Percentiles rank a stretch among this genome's conserved stretches.
Evolutionary conservation across 2,329 filamentous ascomycete genomes (phyloP).

Genomic region (Aspergillus neotritici): DNA sequence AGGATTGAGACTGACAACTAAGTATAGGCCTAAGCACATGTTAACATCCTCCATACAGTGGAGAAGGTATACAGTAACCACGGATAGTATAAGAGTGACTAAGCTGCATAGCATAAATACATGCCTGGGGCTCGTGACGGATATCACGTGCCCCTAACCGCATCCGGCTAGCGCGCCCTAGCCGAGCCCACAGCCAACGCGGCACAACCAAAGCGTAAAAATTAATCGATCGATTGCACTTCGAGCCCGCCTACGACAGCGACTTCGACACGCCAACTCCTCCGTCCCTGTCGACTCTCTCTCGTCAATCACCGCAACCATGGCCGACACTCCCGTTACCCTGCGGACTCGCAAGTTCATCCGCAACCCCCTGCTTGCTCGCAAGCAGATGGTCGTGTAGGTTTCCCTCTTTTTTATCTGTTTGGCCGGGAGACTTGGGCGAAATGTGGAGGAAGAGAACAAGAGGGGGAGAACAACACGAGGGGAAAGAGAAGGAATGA

Average conservation of each 20-base stretch:
- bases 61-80: background rate
- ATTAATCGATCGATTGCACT: slow-evolving; percentile 32
- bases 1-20: too few species aligned
- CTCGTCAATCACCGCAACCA: slow-evolving; percentile 55
- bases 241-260: slow-evolving; percentile 27
- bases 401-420: slow-evolving; percentile 37
- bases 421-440: background rate
- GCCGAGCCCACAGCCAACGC: slow-evolving; percentile 38
- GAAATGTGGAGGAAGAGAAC: slow-evolving; percentile 1
- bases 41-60: too few species aligned
- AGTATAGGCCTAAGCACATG: too few species aligned
- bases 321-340: slow-evolving; percentile 77
- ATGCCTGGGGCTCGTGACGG: slow-evolving; percentile 1
- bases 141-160: slow-evolving; percentile 12
- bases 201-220: slow-evolving; percentile 26
- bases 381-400: slow-evolving; percentile 99
- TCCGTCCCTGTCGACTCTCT: slow-evolving; percentile 24
- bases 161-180: slow-evolving; percentile 33
- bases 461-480: background rate
- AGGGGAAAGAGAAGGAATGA: background rate
- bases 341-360: slow-evolving; percentile 99
- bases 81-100: background rate
- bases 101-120: background rate
- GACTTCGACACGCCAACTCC: slow-evolving; percentile 24
- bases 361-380: slow-evolving; percentile 96